Base-by-base conservation (phyloP, 805 yeast genomes). In the Teunomyces cretensis region DNA sequence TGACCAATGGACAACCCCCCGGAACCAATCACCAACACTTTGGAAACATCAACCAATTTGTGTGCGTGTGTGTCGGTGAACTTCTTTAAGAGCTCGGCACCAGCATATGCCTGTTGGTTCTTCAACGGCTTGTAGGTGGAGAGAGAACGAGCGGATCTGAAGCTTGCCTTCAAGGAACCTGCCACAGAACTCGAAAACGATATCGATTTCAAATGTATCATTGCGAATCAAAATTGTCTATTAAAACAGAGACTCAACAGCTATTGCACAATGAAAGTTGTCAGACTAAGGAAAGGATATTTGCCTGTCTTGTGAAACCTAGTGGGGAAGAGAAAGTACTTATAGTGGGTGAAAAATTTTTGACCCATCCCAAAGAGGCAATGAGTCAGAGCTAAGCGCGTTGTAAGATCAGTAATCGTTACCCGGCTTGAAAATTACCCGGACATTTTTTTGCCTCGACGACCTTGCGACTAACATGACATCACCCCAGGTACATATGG, bases 1-100 rank as follows among this genome's bases (percentile, higher is more conserved):
- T 92, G 98, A 49, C 98, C 98, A 65, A 92, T 92, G 43, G 96
- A 87, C 45, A 92, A 76, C 43, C 98, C 99, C 61, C 99, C 99
- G 6, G 98, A 92, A 9, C 99, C 99, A 62, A 92, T 87, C 43
- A 92, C 88, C 46, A 92, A 78, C 6, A 94, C 98, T 59, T 87
- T 87, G 51, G 82, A 73, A 26, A 89, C 96, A 50, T 89, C 95
- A 35, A 88, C 96, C 43, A 89, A 72, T 48, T 79, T 71, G 44
- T 79, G 81, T 37, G 81, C 80, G 52, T 82, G 74, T 50, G 82
- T 84, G 54, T 79, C 84, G 17, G 70, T 70, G 63, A 81, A 80
- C 6, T 75, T 70, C 33, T 78, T 73, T 47, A 84, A 66, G 44
- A 83, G 74, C 19, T 80, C 80, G 26, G 82, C 84, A 41, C 88